Evolutionary conservation across 805 yeast genomes (phyloP).

Genomic region (Candida oleophila): DNA sequence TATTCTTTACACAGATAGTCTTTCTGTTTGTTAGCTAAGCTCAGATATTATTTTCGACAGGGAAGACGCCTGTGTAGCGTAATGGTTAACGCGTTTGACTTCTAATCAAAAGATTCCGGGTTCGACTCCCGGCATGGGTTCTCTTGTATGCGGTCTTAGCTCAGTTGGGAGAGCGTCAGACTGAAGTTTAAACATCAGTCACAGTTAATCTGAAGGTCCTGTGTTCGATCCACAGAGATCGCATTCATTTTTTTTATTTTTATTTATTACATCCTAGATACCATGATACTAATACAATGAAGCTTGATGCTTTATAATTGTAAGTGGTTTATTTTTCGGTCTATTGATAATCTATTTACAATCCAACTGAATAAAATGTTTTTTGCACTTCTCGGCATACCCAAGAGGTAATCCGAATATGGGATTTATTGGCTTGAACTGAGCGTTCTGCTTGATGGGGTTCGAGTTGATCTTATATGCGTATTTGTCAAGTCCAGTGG

Average conservation of each 20-base stretch:
- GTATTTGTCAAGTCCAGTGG: constrained; percentile 1
- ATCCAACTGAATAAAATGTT: constrained; percentile 7
- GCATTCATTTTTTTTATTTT: constrained; percentile 40
- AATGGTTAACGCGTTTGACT: constrained; percentile 69
- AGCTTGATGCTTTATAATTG: too few species aligned
- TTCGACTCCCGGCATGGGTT: constrained; percentile 57
- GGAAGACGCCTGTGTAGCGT: constrained; percentile 53
- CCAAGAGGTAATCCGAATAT: constrained; percentile 57
- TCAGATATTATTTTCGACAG: too few species aligned
- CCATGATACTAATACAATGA: too few species aligned
- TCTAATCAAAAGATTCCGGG: constrained; percentile 66
- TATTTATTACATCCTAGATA: too few species aligned
- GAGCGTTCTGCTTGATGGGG: neutral
- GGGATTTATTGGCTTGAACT: constrained; percentile 44
- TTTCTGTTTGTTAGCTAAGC: too few species aligned
- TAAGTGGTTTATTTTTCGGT: too few species aligned
- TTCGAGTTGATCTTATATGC: neutral
- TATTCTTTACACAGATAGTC: too few species aligned
- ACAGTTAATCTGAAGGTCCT: constrained; percentile 72
- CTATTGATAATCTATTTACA: too few species aligned
- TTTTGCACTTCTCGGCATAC: constrained; percentile 28
- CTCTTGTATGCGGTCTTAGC: constrained; percentile 30
- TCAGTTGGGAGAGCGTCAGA: constrained; percentile 41
- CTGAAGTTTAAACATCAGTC: constrained; percentile 31
- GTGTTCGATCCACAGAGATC: constrained; percentile 84